A percentile compares a stretch with the other conserved stretches of the same genome.
Evolutionary conservation across 441 rosid genomes (phyloP).

Genomic region (Codiaeum variegatum): DNA sequence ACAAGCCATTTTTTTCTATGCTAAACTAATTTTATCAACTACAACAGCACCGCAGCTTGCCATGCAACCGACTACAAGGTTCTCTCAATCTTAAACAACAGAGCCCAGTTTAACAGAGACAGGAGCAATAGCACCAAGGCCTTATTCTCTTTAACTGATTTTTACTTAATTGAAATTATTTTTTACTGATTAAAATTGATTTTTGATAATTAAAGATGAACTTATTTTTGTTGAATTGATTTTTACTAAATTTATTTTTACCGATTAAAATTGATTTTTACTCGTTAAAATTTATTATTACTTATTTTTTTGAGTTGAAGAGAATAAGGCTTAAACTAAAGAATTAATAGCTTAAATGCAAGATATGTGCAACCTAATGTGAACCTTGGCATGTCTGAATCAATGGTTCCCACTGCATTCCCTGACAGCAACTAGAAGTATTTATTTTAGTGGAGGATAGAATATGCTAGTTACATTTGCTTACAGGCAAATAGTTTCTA

Average conservation of each 20-base stretch:
- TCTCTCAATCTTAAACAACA: neutral
- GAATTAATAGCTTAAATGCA: neutral
- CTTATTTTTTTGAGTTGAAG: no score
- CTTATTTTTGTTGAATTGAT: no score
- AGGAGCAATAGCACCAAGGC: neutral
- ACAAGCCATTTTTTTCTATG: neutral
- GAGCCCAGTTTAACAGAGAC: neutral
- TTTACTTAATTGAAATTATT: no score
- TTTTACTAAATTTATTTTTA: no score
- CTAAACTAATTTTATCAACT: neutral
- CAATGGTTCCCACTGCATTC: slow-evolving; percentile 4
- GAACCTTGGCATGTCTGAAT: slow-evolving; percentile 2
- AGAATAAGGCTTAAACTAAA: no score
- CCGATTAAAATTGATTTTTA: no score
- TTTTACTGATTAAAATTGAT: no score
- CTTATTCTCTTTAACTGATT: no score
- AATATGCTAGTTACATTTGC: neutral
- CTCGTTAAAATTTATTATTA: no score
- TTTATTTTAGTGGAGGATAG: neutral
- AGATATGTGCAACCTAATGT: neutral
- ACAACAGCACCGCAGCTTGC: slow-evolving; percentile 5
- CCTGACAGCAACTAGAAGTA: neutral
- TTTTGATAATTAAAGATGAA: no score
- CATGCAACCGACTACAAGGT: neutral
- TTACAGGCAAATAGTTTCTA: neutral